These are phyloP conservation scores for Celoporthe dispersa DNA, from an alignment of 2,329 filamentous ascomycete genomes.

Conservation along the genomic window DNA sequence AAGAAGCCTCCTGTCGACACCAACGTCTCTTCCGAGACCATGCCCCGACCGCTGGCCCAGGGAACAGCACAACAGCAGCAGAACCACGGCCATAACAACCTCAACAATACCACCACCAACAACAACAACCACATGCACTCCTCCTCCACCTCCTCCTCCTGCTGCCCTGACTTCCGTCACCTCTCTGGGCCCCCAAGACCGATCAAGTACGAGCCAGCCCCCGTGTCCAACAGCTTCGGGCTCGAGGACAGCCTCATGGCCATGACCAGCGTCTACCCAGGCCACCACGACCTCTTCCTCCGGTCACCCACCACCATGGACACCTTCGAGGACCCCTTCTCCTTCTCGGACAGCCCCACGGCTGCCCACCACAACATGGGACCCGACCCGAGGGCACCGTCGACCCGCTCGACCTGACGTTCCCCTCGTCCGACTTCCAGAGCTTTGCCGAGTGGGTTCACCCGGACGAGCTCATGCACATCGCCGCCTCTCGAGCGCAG, in stretches of 20 bases:
- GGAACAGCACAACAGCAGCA: not conserved
- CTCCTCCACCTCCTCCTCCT: too few species aligned
- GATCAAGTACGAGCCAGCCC: conserved; percentile 24
- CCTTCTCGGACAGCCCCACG: conserved; percentile 24
- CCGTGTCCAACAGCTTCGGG: conserved; percentile 20
- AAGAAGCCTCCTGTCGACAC: conserved; percentile 27
- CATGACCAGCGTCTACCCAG: conserved; percentile 20
- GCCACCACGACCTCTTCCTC: conserved; percentile 25
- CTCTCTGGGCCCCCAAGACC: conserved; percentile 22
- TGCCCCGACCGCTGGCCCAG: conserved; percentile 24
- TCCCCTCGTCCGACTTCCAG: conserved; percentile 27
- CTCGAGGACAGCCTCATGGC: conserved; percentile 29
- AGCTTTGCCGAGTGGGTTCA: conserved; percentile 29
- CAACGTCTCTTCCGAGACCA: conserved; percentile 10
- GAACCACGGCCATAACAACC: not conserved
- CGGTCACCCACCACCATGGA: conserved; percentile 25
- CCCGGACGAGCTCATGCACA: conserved; percentile 28
- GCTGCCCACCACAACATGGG: conserved; percentile 9
- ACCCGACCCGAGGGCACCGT: conserved; percentile 21
- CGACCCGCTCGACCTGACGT: conserved; percentile 26
- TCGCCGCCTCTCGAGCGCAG: conserved; percentile 16
- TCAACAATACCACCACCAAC: conserved; percentile 13
- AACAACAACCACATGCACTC: too few species aligned
- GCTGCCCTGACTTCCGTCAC: conserved; percentile 26
- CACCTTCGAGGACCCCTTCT: conserved; percentile 24